Evolutionary conservation across 768 basidiomycete species (phyloP).

Genomic region (Pisolithus tinctorius): DNA sequence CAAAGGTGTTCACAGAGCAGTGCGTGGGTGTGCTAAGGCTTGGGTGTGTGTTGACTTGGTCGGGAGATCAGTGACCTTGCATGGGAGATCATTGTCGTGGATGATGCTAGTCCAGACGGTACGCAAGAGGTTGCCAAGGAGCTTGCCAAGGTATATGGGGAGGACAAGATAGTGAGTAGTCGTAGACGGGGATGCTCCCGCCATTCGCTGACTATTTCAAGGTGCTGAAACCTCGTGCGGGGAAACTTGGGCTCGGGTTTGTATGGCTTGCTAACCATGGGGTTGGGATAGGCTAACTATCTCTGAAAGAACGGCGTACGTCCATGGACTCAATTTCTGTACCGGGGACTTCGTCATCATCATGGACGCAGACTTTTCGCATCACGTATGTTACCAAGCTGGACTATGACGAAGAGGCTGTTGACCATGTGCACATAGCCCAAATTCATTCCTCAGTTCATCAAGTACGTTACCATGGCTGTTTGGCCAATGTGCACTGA

Average conservation of each 20-base stretch:
- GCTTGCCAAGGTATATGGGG: conserved; percentile 73
- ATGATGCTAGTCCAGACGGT: conserved; percentile 90
- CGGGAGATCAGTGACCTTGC: conserved; percentile 47
- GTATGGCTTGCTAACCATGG: conserved; percentile 10
- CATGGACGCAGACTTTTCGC: conserved; percentile 96
- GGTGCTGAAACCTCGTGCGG: conserved; percentile 81
- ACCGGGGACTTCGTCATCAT: conserved; percentile 92
- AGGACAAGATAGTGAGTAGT: conserved; percentile 67
- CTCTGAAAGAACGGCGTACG: conserved; percentile 73
- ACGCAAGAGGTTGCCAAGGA: conserved; percentile 84
- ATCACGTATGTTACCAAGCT: conserved; percentile 53
- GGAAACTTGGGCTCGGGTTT: conserved; percentile 87
- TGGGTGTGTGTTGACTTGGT: background rate
- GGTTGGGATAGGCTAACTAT: background rate
- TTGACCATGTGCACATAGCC: conserved; percentile 45
- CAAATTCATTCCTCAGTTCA: conserved; percentile 92
- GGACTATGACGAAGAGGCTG: background rate
- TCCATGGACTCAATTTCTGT: conserved; percentile 85
- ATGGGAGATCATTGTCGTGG: conserved; percentile 89
- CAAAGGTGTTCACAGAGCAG: conserved; percentile 71
- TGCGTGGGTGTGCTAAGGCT: conserved; percentile 32
- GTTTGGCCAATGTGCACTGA: conserved; percentile 3
- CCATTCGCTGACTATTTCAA: conserved; percentile 23
- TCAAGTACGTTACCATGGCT: conserved; percentile 42
- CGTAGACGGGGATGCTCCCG: background rate